Evolutionary conservation across 352 stramenopile species (phyloP).

Genomic region (Pythium aquatile): DNA sequence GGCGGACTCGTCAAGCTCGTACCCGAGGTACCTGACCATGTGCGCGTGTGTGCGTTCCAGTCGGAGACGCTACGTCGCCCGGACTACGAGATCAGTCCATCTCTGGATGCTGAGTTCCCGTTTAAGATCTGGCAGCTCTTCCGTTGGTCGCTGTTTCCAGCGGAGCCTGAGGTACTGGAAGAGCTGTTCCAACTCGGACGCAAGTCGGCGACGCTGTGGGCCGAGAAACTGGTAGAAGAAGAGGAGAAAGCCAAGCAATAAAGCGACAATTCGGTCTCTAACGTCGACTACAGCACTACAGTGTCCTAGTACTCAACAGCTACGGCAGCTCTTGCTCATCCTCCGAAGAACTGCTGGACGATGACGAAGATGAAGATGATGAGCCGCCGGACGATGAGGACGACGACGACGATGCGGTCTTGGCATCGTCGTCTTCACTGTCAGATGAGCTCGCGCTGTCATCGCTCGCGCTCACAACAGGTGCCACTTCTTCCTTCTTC

Average conservation of each 20-base stretch:
- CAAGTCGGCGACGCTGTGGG: constrained; percentile 50
- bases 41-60: constrained; percentile 73
- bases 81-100: constrained; percentile 81
- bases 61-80: constrained; percentile 42
- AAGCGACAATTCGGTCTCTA: neutral
- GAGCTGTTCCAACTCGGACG: constrained; percentile 62
- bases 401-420: constrained; percentile 48
- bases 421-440: constrained; percentile 31
- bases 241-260: neutral
- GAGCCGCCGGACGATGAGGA: constrained; percentile 48
- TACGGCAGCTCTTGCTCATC: constrained; percentile 26
- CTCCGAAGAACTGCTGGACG: constrained; percentile 50
- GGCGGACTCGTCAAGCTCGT: constrained; percentile 68
- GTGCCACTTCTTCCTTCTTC: neutral
- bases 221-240: constrained; percentile 24
- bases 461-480: constrained; percentile 17
- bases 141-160: constrained; percentile 58
- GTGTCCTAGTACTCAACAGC: neutral
- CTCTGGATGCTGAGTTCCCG: constrained; percentile 56
- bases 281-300: neutral
- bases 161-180: constrained; percentile 53
- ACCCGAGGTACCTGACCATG: constrained; percentile 60
- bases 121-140: constrained; percentile 54
- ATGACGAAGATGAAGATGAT: constrained; percentile 33
- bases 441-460: constrained; percentile 19